Base-by-base conservation (phyloP, 495 filamentous ascomycete genomes). In the Penicillium paxilli region DNA sequence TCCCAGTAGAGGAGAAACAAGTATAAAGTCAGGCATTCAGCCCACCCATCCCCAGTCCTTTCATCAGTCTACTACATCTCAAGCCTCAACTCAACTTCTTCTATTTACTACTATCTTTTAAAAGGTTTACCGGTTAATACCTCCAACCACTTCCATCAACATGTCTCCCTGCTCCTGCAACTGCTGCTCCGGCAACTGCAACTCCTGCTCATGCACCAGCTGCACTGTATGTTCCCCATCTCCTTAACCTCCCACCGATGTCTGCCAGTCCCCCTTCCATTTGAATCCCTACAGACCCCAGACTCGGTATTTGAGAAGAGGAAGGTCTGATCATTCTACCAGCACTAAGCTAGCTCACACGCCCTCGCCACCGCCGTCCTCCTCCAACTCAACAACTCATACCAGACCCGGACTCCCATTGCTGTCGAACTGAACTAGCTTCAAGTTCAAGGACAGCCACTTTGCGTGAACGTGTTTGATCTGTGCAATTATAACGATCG, bases 151-250 rank as follows among this genome's bases (percentile, higher is more conserved):
- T 46, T 48, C 45, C 55, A 4, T 59, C 64, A 74, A 47, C 49
- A 77, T 77, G 74, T 64, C 61, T 68, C 71, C 73, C 70, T 76
- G 73, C 69, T 44, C 61, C 49, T 77, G 74, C 70, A 73, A 66
- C 71, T 75, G 68, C 69, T 76, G 73, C 73, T 60, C 64, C 58
- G 67, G 71, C 61, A 55, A 69, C 51, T 76, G 74, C 71, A 68
- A 58, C 54, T 67, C 67, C 35, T 76, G 74, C 71, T 69, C 73
- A 47, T 77, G 74, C 71, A 44, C 33, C 28, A 57, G 47, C 59
- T 76, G 73, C 71, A 61, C 35, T 23, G 73, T 76, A 70, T 47
- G 70, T 57, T 20, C 21, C 30, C 21, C 22, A 4, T 24, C 22
- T 44, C 19, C 24, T n/a, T 21, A 33, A 38, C n/a, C n/a, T n/a